These are phyloP conservation scores for Odonthalia washingtoniensis DNA, from an alignment of 31 red algal genomes.

Conservation along the genomic window DNA sequence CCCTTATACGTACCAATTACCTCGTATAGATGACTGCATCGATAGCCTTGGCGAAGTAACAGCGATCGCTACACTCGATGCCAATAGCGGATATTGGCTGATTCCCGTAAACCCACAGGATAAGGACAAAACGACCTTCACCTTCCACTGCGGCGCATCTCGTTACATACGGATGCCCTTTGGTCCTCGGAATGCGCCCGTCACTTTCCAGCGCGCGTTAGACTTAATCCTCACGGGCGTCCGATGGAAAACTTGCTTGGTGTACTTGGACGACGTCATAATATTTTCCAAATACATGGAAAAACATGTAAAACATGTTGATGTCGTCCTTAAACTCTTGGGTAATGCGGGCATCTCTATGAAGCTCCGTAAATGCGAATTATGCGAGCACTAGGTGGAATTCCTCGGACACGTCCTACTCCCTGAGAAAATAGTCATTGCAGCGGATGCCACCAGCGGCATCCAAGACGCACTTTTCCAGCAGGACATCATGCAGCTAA, in stretches of 20 bases:
- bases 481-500: not conserved
- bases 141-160: too few species aligned
- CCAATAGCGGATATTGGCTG: too few species aligned
- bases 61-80: too few species aligned
- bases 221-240: constrained; percentile 14
- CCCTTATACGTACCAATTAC: too few species aligned
- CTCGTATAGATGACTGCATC: too few species aligned
- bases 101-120: too few species aligned
- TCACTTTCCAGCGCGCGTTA: constrained; percentile 39
- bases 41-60: too few species aligned
- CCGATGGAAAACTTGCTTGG: constrained; percentile 29
- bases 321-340: constrained; percentile 5
- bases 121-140: too few species aligned
- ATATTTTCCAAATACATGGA: constrained; percentile 16
- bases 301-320: constrained; percentile 30
- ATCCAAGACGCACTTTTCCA: constrained; percentile 21
- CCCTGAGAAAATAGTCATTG: too few species aligned
- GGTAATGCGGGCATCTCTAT: constrained; percentile 3
- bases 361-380: constrained; percentile 36
- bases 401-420: too few species aligned
- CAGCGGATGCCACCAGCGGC: too few species aligned
- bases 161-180: too few species aligned
- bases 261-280: constrained; percentile 60
- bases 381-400: not conserved
- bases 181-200: constrained; percentile 12